Base-by-base conservation (phyloP, 805 yeast genomes). In the Wickerhamiella sorbophila region DNA sequence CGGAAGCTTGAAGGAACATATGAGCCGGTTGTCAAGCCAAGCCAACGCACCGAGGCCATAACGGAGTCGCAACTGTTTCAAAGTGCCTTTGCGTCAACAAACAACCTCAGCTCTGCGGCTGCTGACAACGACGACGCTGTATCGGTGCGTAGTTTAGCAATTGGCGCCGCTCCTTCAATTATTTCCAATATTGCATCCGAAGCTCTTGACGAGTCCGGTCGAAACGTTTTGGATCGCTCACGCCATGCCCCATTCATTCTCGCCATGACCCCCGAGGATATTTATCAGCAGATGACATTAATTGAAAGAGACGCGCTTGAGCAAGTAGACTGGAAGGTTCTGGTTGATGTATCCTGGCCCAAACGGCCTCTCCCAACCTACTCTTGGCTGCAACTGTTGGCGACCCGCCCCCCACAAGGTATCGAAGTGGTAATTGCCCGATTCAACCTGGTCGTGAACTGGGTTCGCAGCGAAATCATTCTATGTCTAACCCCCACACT, bases 281-380 rank as follows among this genome's bases (percentile, higher is more conserved):
- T 91, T 24, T 86, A 93, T 4, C 72, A 77, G 48, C 96, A 88
- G 48, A 68, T 88, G 60, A 88, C 97, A 0, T 57, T 83, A 38
- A 80, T 88, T 48, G 98, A 91, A 58, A 68, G 77, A 41, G 97
- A 91, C 58, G 72, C 86, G 34, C 60, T 87, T 18, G 70, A 74
- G 40, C 95, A 85, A 53, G 71, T 91, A 32, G 96, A 88, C 58
- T 88, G 97, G 96, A 78, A 76, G 52, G 95, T 85, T 50, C 67
- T 88, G 35, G 68, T 87, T 34, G 87, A 84, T 47, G 62, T 82
- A 47, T 70, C 74, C 38, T 80, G 94, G 85, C 72, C 74, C 40
- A 71, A 72, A 44, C 79, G 86, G 1, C 38, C 38, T 3, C 17
- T 8, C 9, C 10, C 31, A 5, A 77, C 76, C 18, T 76, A 75